Evolutionary conservation across 805 yeast species (phyloP).

Genomic region (Yarrowia porcina): DNA sequence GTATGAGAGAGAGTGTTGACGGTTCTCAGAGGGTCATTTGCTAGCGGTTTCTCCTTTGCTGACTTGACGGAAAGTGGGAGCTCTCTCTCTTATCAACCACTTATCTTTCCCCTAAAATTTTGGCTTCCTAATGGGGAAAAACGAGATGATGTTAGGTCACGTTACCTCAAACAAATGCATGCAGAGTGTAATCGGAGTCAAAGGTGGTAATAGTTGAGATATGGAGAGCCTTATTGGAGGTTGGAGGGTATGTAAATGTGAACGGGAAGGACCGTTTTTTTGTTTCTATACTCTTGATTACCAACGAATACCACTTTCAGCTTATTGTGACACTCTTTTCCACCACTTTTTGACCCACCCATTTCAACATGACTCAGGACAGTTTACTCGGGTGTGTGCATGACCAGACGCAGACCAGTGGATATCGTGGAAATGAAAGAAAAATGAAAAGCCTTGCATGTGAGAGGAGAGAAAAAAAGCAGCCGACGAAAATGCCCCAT

Average conservation of each 20-base stretch:
- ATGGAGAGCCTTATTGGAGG: too few species aligned
- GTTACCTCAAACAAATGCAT: conserved; percentile 7
- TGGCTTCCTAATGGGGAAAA: background rate
- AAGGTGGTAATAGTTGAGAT: too few species aligned
- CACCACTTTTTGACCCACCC: background rate
- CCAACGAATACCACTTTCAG: too few species aligned
- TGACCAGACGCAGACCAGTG: background rate
- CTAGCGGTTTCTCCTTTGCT: background rate
- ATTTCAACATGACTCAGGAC: background rate
- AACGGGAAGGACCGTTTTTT: too few species aligned
- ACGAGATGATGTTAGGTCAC: conserved; percentile 22
- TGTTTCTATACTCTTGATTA: too few species aligned
- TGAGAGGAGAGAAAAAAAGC: too few species aligned
- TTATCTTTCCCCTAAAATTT: conserved; percentile 21
- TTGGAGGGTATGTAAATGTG: too few species aligned
- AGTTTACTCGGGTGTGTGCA: background rate
- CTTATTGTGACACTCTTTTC: background rate
- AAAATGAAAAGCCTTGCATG: background rate
- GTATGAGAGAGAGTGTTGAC: background rate
- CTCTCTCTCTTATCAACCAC: conserved; percentile 8
- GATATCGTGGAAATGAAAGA: background rate
- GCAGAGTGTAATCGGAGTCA: too few species aligned
- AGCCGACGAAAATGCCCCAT: too few species aligned
- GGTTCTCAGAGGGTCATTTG: background rate
- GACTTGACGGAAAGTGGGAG: background rate